These are phyloP conservation scores for Nannochloropsis salina DNA, from an alignment of 108 stramenopile genomes.

Conservation along the genomic window DNA sequence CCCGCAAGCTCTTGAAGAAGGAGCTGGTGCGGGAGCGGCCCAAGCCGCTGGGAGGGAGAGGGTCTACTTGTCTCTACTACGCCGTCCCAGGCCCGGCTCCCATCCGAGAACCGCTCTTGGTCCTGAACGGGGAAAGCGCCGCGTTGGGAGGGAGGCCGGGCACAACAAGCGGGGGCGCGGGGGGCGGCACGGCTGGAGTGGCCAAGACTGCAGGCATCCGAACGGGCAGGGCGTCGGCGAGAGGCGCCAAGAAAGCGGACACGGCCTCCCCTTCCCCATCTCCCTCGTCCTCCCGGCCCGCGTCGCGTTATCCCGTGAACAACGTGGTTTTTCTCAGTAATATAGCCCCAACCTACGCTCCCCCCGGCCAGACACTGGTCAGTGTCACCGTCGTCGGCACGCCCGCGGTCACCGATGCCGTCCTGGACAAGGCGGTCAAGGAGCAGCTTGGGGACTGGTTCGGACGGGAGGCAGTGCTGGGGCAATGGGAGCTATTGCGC, in stretches of 20 bases:
- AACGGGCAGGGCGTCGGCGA: neutral
- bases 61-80: neutral
- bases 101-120: conserved; percentile 34
- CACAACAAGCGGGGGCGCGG: neutral
- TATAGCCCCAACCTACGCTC: conserved; percentile 40
- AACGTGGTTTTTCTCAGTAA: conserved; percentile 44
- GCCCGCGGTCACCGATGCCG: neutral
- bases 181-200: neutral
- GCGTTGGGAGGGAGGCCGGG: neutral
- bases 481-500: conserved; percentile 43
- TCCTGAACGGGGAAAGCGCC: conserved; percentile 49
- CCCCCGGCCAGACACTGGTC: conserved; percentile 43
- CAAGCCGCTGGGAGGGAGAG: neutral
- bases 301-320: conserved; percentile 30
- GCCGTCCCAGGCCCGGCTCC: neutral
- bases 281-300: neutral
- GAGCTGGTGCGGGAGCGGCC: neutral
- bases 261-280: neutral
- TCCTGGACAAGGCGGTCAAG: neutral
- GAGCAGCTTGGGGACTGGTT: conserved; percentile 3
- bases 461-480: conserved; percentile 18
- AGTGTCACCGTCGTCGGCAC: conserved; percentile 37
- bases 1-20: neutral
- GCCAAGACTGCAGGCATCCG: neutral
- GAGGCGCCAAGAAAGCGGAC: neutral